Evolutionary conservation across 2,329 filamentous ascomycete genomes (phyloP).

Genomic region (Dactylellina parvicollis): DNA sequence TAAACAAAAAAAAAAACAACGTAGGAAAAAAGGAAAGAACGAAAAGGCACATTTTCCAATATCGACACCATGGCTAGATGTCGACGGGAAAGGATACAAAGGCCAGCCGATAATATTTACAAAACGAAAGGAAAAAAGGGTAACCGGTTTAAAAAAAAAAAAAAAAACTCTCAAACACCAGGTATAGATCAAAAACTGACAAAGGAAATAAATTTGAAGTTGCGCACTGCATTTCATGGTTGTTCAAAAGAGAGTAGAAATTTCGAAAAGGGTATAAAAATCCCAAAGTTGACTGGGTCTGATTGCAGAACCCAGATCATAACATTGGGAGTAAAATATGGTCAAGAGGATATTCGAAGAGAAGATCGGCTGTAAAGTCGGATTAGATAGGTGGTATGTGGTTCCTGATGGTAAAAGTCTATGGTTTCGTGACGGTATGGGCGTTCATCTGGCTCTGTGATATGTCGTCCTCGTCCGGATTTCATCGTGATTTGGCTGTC

Average conservation of each 20-base stretch:
- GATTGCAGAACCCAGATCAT: not conserved
- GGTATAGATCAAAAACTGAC: constrained; percentile 17
- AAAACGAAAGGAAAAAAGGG: constrained; percentile 3
- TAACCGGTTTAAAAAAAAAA: constrained; percentile 12
- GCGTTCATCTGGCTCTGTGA: constrained; percentile 17
- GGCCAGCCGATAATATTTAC: constrained; percentile 23
- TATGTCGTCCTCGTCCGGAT: constrained; percentile 46
- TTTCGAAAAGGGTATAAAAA: not conserved
- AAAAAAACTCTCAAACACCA: constrained; percentile 49
- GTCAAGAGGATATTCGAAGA: too few relatives aligned
- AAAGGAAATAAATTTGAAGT: constrained; percentile 11
- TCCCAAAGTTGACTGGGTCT: not conserved
- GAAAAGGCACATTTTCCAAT: not conserved
- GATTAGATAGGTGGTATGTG: constrained; percentile 21
- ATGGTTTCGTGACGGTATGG: constrained; percentile 36
- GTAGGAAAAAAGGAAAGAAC: not conserved
- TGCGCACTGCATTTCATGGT: constrained; percentile 39
- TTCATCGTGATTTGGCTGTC: constrained; percentile 9
- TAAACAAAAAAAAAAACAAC: constrained; percentile 1
- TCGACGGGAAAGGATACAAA: not conserved
- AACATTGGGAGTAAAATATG: not conserved
- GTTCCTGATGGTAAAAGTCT: constrained; percentile 24
- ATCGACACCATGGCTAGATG: too few relatives aligned
- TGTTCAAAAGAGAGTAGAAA: constrained; percentile 8
- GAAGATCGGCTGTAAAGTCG: not conserved